Evolutionary conservation across 2,329 filamentous ascomycete species (phyloP), one percentile per base, ranked within the genome.

Genomic region (Cadophora sp.): DNA sequence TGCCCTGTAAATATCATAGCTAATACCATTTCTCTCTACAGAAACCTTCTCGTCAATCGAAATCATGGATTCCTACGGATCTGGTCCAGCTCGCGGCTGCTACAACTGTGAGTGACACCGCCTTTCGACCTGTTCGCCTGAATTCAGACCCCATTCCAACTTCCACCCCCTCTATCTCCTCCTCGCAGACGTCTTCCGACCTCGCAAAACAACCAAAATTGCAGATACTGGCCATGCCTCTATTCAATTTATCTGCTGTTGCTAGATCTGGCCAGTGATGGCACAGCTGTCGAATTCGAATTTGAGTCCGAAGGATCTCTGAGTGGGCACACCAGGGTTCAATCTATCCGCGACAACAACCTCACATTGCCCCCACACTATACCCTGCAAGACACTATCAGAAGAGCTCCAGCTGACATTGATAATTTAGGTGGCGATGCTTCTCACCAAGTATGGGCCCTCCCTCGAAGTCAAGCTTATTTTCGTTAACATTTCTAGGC

Each of bases 361-460:
- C 27, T 59, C 53, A 43, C 27, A 11, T 37, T 55, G n/a, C n/a
- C 50, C 22, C 61, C 51, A 58, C 48, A 31, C 34, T 34, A 37
- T 27, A 55, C 16, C n/a, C 5, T 24, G 31, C 24, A 43, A 59
- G 48, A 34, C 9, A 58, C 51, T 62, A 29, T 34, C 37, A 53
- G 72, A 78, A 72, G 77, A 72, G 69, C 69, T 69, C 63, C 40
- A 70, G 68, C 73, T 77, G 70, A 75, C 69, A 64, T 67, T 70
- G 24, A n/a, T 55, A 61, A 64, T 72, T 62, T 80, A 93, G 91
- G 91, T 83, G 91, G 91, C 81, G 89, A 91, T 80, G 85, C 87
- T 74, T 87, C 87, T 76, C 91, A 93, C 81, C 90, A 92, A 89
- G 90, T 92, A 90, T 55, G 69, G 53, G 79, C 77, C 66, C 79